A percentile compares a stretch with the other conserved stretches of the same genome.
Conservation (phyloP, 345 rosid genomes). For the Isatis tinctoria region DNA sequence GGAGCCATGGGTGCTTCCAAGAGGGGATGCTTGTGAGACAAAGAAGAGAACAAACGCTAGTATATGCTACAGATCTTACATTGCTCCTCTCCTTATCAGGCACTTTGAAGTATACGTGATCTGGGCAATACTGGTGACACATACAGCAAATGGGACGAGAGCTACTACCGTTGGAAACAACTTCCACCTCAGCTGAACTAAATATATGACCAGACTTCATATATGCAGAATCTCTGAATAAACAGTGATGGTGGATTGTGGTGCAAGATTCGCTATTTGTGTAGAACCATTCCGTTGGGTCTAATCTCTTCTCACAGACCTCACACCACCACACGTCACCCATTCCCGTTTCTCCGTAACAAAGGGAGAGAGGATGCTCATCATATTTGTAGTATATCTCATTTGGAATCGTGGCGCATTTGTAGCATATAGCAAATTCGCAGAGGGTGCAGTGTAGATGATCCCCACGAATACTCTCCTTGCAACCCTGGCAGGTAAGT, state of each 20-base stretch:
- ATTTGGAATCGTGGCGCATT: neutral
- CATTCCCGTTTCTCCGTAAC: neutral
- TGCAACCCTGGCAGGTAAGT: neutral
- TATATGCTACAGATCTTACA: neutral
- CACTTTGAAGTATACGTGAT: neutral
- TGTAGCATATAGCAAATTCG: neutral
- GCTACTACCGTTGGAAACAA: neutral
- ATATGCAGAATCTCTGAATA: neutral
- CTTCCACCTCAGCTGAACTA: neutral
- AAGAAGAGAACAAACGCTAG: too few species aligned
- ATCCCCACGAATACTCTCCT: neutral
- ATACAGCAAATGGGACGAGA: neutral
- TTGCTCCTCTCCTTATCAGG: neutral
- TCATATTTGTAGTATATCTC: neutral
- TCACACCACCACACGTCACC: neutral
- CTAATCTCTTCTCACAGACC: neutral
- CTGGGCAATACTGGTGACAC: neutral
- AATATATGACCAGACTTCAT: neutral
- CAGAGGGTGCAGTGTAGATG: neutral
- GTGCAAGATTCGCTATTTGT: neutral
- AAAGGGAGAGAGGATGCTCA: neutral
- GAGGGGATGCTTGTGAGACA: neutral
- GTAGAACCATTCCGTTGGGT: neutral
- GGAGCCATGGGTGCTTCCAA: too few species aligned
- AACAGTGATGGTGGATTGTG: neutral